Base-by-base conservation (phyloP, 345 rosid genomes). In the Lepidium aucheri region DNA sequence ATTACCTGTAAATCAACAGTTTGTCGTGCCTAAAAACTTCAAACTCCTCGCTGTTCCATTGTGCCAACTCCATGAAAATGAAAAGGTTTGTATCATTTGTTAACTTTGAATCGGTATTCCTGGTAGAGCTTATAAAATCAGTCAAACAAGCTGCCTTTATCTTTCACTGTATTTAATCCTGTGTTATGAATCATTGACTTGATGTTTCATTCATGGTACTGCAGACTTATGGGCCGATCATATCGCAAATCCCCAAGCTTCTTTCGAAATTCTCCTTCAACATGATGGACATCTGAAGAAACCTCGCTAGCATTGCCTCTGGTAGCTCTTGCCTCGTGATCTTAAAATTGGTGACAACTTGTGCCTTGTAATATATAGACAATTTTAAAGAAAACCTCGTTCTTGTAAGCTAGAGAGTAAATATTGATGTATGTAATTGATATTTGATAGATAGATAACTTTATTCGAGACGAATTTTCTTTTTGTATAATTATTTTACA, bases 11-110 rank as follows among this genome's bases (percentile, higher is more conserved):
- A 84, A 86, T 68, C 81, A 73, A 41, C 85, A 79, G 68, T 90
- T 93, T 65, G 68, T 80, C 1, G 94, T 86, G n/a, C 98, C 97
- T 2, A 79, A 75, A 57, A 90, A 88, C 73, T 73, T 81, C 75
- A 93, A 87, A 68, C 73, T 93, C 80, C 90, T 93, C 9, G 96
- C 91, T 9, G 91, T 93, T 62, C 96, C 97, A 0, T 68, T 93
- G 65, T 84, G 83, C 76, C 90, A 87, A 73, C 43, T 93, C 69
- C 86, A 82, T 28, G 94, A 81, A 46, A 87, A 90, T 63, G 81
- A 77, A 35, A 83, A 86, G 95, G 96, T 88, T 66, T 12, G 54
- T 57, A 26, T 18, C 52, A 20, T 9, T 28, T 1, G 24, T 49
- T 4, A 38, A 38, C 33, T 38, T 38, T 56, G 33, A 38, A 56